Conservation (phyloP, 2,329 filamentous ascomycete species). For the Fusarium hainanense region DNA sequence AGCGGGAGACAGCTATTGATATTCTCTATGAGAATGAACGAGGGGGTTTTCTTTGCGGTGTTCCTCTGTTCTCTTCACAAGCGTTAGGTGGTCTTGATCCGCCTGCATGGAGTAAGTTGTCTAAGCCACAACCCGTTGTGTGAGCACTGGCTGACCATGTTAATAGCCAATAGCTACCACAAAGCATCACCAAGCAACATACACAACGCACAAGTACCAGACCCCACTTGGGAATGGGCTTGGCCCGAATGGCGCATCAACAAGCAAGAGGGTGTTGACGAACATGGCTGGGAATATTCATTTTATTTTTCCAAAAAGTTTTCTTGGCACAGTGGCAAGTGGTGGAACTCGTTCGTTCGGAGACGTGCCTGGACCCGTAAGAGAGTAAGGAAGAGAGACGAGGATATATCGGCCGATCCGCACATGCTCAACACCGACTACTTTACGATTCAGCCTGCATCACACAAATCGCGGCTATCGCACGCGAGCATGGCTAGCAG, state of each 20-base stretch:
- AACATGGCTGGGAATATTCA: conserved; percentile 96
- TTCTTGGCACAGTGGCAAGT: conserved; percentile 89
- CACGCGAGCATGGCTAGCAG: conserved; percentile 51
- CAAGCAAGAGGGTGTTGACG: conserved; percentile 80
- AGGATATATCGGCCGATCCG: conserved; percentile 62
- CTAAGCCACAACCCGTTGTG: not conserved
- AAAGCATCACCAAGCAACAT: conserved; percentile 74
- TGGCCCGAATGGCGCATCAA: conserved; percentile 74
- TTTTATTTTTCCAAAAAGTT: conserved; percentile 82
- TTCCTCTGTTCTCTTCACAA: conserved; percentile 87
- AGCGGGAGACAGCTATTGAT: conserved; percentile 75
- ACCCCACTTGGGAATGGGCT: conserved; percentile 94
- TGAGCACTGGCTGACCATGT: conserved; percentile 9
- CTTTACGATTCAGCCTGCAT: conserved; percentile 76
- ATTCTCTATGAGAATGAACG: conserved; percentile 96
- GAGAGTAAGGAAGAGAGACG: conserved; percentile 69
- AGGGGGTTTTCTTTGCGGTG: conserved; percentile 88
- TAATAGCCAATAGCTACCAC: conserved; percentile 69
- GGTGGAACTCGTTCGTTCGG: conserved; percentile 96
- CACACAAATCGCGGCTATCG: conserved; percentile 50
- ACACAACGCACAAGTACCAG: conserved; percentile 88
- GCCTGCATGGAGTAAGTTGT: conserved; percentile 74
- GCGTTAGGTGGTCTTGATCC: conserved; percentile 90
- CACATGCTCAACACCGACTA: conserved; percentile 81
- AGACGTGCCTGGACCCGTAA: conserved; percentile 88